Evolutionary conservation across 805 yeast genomes (phyloP).

Genomic region (Aciculoconidium aculeatum): DNA sequence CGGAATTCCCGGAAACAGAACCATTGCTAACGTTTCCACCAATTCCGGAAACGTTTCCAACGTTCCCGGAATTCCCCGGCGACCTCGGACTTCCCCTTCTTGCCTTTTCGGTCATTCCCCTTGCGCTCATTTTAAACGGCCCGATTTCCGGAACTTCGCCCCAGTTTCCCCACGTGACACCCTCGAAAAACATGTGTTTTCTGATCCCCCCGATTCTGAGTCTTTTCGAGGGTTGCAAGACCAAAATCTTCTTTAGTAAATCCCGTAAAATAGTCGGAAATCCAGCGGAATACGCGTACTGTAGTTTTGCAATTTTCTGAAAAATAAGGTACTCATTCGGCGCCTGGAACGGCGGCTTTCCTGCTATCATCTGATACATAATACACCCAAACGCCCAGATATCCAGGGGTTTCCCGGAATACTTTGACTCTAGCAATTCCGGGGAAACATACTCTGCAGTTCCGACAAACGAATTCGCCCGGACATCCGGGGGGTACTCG

Average conservation of each 20-base stretch:
- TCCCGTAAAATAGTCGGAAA: conserved; percentile 58
- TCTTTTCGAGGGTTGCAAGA: conserved; percentile 66
- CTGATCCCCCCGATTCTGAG: conserved; percentile 53
- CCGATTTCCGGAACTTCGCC: conserved; percentile 60
- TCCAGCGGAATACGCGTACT: conserved; percentile 67
- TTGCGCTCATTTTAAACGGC: conserved; percentile 70
- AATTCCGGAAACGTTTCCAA: too few relatives aligned
- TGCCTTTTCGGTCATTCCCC: conserved; percentile 80
- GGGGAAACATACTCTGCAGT: conserved; percentile 85
- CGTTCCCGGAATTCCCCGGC: too few relatives aligned
- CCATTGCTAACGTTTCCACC: too few relatives aligned
- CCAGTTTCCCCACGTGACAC: conserved; percentile 61
- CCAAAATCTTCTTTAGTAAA: conserved; percentile 60
- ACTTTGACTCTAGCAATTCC: conserved; percentile 67
- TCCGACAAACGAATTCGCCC: conserved; percentile 80
- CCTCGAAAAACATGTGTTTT: conserved; percentile 64
- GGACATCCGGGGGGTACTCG: conserved; percentile 59
- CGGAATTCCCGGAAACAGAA: too few relatives aligned
- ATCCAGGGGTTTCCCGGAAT: conserved; percentile 56
- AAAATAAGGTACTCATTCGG: conserved; percentile 76
- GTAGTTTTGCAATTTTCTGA: conserved; percentile 74
- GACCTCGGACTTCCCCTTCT: too few relatives aligned
- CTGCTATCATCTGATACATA: conserved; percentile 57
- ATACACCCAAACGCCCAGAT: conserved; percentile 61
- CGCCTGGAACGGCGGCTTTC: conserved; percentile 77